These are phyloP conservation scores for Dendrobium nobile DNA, from an alignment of 106 monocot genomes.

Conservation along the genomic window DNA sequence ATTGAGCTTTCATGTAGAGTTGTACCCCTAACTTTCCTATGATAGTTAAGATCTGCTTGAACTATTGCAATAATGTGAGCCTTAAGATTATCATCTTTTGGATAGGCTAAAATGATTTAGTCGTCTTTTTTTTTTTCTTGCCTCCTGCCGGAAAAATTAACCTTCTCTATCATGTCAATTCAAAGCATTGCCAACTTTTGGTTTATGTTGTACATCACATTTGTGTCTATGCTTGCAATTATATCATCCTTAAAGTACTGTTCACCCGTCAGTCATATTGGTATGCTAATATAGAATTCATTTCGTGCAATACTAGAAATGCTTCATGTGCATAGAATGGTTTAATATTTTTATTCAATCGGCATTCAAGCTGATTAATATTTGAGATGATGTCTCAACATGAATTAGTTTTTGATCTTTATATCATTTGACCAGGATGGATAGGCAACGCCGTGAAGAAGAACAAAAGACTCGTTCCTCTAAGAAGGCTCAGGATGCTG, in stretches of 20 bases:
- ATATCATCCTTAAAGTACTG: not conserved
- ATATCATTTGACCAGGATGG: constrained; percentile 49
- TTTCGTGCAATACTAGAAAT: not conserved
- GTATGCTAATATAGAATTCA: not conserved
- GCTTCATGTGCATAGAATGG: not conserved
- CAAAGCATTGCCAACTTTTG: not conserved
- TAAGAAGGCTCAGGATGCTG: constrained; percentile 78
- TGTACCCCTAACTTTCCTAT: no score
- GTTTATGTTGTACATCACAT: not conserved
- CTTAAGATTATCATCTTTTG: no score
- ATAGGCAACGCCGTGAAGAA: constrained; percentile 89
- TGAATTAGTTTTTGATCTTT: not conserved
- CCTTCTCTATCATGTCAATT: not conserved
- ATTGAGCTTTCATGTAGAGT: no score
- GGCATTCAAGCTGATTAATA: not conserved
- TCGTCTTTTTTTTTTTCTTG: no score
- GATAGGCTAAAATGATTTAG: no score
- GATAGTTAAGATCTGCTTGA: no score
- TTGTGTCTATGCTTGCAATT: not conserved
- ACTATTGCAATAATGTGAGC: no score
- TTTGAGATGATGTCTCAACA: not conserved
- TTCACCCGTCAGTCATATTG: not conserved
- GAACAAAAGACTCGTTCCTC: constrained; percentile 75
- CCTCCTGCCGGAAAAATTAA: not conserved
- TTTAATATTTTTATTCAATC: not conserved